Base-by-base conservation (phyloP, 2,329 filamentous ascomycete species). In the Nigrospora oryzae region DNA sequence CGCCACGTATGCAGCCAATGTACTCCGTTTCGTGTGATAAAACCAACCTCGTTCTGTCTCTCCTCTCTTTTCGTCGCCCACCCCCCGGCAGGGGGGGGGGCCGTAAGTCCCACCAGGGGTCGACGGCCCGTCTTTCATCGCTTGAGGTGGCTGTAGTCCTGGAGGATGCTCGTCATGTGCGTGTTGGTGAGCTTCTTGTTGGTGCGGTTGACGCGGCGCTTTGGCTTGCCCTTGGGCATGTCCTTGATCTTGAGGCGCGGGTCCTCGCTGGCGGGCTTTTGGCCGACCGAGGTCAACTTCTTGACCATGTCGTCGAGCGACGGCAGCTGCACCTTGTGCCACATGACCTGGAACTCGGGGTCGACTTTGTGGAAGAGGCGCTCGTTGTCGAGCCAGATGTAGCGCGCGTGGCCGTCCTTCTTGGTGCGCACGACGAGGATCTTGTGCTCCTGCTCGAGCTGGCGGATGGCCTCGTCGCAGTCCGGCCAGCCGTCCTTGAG, bases 401-500 rank as follows among this genome's bases (percentile, higher is more conserved):
- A 87, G 56, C 84, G 82, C 2, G 91, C 83, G 54, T 86, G 79
- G 58, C 86, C 84, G 62, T 97, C 91, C 70, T 97, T 97, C 68
- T 93, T 94, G 45, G 90, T 90, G 49, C 90, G 81, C 17, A 88
- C 86, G 6, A 96, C 88, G 33, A 97, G 74, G 38, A 97, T 74
- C 63, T 84, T 84, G 58, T 90, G 84, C 61, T 86, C 79, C 36
- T 67, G 67, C 69, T 96, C 91, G 42, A 98, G 75, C 53, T 79
- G 73, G 50, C 85, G 78, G 61, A 98, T 85, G 11, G 85, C 78
- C 16, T 84, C 78, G 49, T 90, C 82, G 58, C 89, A 94, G 56
- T 84, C 83, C 19, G 84, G 82, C 93, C 93, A 98, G 51, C 93
- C 93, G 62, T 98, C 93, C 66, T 95, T 95, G 49, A 98, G 77